Evolutionary conservation across 192 early-diverging fungal species (phyloP).

Genomic region (Backusella luteola): DNA sequence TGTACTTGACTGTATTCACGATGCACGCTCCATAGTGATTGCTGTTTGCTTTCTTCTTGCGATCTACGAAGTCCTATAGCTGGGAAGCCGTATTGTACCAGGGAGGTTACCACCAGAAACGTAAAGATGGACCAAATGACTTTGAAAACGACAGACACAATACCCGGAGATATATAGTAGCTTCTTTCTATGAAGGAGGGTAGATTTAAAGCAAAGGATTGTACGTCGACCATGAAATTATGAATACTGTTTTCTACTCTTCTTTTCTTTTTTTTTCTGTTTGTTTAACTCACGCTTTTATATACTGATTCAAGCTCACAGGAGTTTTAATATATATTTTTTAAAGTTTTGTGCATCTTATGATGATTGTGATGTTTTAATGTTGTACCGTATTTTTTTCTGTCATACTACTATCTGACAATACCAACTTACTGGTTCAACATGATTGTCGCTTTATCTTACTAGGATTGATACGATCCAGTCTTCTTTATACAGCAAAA

Average conservation of each 20-base stretch:
- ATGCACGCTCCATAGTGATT: background rate
- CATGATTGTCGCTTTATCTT: background rate
- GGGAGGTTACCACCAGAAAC: background rate
- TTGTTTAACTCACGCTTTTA: background rate
- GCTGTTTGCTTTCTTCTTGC: background rate
- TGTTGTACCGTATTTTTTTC: background rate
- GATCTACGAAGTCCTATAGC: background rate
- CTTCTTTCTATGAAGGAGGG: background rate
- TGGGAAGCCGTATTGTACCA: background rate
- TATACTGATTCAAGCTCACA: background rate
- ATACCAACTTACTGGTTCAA: background rate
- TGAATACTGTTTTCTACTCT: background rate
- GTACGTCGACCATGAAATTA: background rate
- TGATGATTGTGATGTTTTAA: no score
- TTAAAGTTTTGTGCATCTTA: background rate
- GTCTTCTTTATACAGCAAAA: no score
- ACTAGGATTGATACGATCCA: no score
- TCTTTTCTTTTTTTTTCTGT: background rate
- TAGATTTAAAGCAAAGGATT: background rate
- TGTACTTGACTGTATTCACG: background rate
- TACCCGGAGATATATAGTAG: background rate
- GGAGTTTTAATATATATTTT: background rate
- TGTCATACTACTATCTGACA: background rate
- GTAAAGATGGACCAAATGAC: conserved; percentile 1
- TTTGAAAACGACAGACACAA: background rate